These are phyloP conservation scores for Ogataea minuta DNA, from an alignment of 805 yeast species.

Conservation along the genomic window DNA sequence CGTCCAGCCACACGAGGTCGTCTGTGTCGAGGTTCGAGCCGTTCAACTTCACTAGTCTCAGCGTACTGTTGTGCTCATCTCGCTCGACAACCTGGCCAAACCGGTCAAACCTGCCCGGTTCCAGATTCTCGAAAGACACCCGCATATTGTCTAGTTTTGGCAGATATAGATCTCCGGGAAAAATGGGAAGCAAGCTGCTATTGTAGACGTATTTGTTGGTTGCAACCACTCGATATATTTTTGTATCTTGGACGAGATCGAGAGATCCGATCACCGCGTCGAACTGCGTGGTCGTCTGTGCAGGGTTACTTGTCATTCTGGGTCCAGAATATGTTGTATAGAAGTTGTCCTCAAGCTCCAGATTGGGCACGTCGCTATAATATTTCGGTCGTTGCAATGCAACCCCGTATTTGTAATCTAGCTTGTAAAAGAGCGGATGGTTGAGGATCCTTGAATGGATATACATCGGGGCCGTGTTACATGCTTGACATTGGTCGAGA, in stretches of 20 bases:
- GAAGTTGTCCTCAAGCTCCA: slow-evolving; percentile 34
- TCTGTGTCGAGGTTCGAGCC: slow-evolving; percentile 19
- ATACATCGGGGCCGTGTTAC: neutral
- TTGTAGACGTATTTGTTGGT: neutral
- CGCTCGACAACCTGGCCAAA: slow-evolving; percentile 32
- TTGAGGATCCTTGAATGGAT: slow-evolving; percentile 40
- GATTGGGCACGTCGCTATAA: slow-evolving; percentile 23
- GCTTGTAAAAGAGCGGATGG: slow-evolving; percentile 41
- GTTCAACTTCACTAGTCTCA: slow-evolving; percentile 28
- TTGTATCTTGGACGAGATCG: slow-evolving; percentile 5
- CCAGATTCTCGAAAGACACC: slow-evolving; percentile 45
- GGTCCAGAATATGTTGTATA: slow-evolving; percentile 31
- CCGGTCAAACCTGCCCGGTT: slow-evolving; percentile 40
- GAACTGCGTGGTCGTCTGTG: slow-evolving; percentile 11
- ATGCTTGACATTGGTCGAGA: slow-evolving; percentile 17
- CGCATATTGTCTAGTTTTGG: slow-evolving; percentile 42
- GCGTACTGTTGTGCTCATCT: slow-evolving; percentile 23
- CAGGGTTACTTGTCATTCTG: slow-evolving; percentile 2
- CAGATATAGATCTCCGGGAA: slow-evolving; percentile 38
- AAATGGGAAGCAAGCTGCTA: slow-evolving; percentile 1
- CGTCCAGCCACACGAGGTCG: slow-evolving; percentile 26
- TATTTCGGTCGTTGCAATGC: slow-evolving; percentile 45
- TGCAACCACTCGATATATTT: slow-evolving; percentile 12
- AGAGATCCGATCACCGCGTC: slow-evolving; percentile 20
- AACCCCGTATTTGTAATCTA: slow-evolving; percentile 40